Percentiles rank a stretch among this genome's conserved stretches.
phyloP scores from a whole-genome alignment of 2,329 filamentous ascomycete genomes.

The Fusarium cyanostomum region DNA sequence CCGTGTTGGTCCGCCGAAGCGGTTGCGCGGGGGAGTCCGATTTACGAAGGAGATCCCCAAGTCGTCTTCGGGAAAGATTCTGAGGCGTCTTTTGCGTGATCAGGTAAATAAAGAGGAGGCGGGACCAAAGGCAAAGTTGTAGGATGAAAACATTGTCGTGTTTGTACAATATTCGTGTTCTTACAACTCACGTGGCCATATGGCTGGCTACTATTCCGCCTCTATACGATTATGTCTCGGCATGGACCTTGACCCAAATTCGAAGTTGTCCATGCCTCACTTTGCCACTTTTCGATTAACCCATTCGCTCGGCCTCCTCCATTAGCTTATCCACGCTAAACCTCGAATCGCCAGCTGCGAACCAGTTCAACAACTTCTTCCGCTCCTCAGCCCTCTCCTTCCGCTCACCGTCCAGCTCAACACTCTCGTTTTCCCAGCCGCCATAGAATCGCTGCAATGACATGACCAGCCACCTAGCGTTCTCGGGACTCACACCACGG shows the following conservation, averaged over 20 bases:
- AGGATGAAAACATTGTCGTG: neutral
- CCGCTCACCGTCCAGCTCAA: constrained; percentile 50
- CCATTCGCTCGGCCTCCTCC: constrained; percentile 87
- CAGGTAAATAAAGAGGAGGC: constrained; percentile 50
- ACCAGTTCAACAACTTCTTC: constrained; percentile 80
- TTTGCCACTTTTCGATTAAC: constrained; percentile 45
- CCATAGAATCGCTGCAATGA: constrained; percentile 95
- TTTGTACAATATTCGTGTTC: constrained; percentile 21
- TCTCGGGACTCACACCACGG: constrained; percentile 78
- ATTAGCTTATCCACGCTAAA: constrained; percentile 88
- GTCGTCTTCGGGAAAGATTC: constrained; percentile 66
- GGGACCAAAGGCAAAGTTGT: constrained; percentile 50
- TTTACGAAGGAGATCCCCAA: constrained; percentile 77
- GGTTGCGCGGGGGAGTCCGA: constrained; percentile 74
- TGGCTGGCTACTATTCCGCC: neutral
- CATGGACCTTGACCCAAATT: neutral
- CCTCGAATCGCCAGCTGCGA: constrained; percentile 77
- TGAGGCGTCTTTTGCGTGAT: constrained; percentile 60
- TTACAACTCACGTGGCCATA: constrained; percentile 18
- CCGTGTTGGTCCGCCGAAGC: constrained; percentile 72
- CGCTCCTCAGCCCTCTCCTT: constrained; percentile 69
- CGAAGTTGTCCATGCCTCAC: neutral
- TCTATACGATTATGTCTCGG: neutral
- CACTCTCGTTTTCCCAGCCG: constrained; percentile 62
- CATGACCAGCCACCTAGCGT: constrained; percentile 91